phyloP scores from a whole-genome alignment of 1,284 basidiomycete genomes.

The Cutaneotrichosporon arboriforme region DNA sequence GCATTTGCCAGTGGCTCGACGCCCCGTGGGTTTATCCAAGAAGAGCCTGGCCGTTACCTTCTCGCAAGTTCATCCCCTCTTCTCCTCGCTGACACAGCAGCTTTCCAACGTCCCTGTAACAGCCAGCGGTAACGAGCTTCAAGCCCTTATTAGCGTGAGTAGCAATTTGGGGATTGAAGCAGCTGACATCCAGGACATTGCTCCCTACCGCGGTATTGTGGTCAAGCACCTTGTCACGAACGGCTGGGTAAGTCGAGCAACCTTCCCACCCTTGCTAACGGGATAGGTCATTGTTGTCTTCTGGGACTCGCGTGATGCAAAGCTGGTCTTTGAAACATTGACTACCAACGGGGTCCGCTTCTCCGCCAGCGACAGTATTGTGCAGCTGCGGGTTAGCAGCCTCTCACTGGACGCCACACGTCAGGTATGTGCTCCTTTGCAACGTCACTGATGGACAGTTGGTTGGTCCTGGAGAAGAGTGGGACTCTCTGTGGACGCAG shows the following conservation, averaged over 20 bases:
- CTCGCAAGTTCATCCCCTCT: constrained; percentile 17
- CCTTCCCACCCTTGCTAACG: not conserved
- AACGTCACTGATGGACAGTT: constrained; percentile 12
- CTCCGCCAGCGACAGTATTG: not conserved
- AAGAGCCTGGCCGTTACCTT: constrained; percentile 26
- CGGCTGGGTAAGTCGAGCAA: constrained; percentile 24
- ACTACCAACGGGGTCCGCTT: constrained; percentile 17
- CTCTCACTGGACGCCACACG: constrained; percentile 15
- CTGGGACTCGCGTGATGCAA: constrained; percentile 36
- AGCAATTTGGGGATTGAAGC: not conserved
- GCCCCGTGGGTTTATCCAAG: not conserved
- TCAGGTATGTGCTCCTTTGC: constrained; percentile 16
- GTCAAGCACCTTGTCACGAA: constrained; percentile 23
- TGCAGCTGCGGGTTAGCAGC: constrained; percentile 22
- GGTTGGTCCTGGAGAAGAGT: constrained; percentile 12
- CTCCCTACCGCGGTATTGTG: constrained; percentile 27
- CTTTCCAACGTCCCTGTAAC: constrained; percentile 26
- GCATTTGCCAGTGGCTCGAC: no score
- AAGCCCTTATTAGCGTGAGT: constrained; percentile 24
- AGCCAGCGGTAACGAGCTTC: constrained; percentile 16
- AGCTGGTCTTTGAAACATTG: constrained; percentile 25
- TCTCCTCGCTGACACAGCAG: constrained; percentile 9
- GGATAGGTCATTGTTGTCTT: constrained; percentile 35
- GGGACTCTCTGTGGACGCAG: constrained; percentile 20
- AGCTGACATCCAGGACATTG: constrained; percentile 19